Conservation (phyloP, 208 protist genomes). For the Perkinsela sp. region DNA sequence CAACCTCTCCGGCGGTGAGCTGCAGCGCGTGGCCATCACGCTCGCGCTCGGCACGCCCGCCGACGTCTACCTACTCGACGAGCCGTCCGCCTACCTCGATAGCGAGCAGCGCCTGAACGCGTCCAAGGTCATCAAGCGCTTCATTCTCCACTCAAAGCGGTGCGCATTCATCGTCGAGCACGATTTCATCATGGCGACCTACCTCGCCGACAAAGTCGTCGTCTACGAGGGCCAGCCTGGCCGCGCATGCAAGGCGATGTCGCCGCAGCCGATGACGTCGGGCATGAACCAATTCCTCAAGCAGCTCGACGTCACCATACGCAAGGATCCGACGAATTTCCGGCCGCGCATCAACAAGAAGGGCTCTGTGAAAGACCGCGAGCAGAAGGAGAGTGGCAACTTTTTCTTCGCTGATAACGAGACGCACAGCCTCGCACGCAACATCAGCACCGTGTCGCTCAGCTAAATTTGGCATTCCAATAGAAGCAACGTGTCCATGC, state of each 20-base stretch:
- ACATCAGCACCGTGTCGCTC: no score
- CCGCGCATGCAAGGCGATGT: conserved; percentile 69
- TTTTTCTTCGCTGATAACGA: conserved; percentile 87
- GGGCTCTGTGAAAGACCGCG: conserved; percentile 83
- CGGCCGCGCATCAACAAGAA: conserved; percentile 98
- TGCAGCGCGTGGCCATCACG: conserved; percentile 95
- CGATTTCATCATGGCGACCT: conserved; percentile 99
- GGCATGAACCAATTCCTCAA: conserved; percentile 95
- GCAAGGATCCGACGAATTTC: conserved; percentile 92
- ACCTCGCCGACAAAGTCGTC: conserved; percentile 96
- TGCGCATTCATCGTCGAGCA: conserved; percentile 99
- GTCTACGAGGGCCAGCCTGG: conserved; percentile 92
- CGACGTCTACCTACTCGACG: conserved; percentile 99
- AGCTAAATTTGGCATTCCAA: no score
- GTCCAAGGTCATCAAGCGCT: conserved; percentile 88
- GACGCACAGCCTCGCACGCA: background rate
- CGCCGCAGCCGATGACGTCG: conserved; percentile 39
- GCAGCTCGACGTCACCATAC: conserved; percentile 89
- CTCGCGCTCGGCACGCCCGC: conserved; percentile 91
- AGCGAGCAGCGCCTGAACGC: conserved; percentile 97
- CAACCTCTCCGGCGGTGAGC: conserved; percentile 97
- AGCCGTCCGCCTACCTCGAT: conserved; percentile 98
- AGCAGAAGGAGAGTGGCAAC: conserved; percentile 88
- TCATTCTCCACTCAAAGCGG: conserved; percentile 95
- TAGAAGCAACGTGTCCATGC: no score